These are phyloP conservation scores for Diatrype stigma DNA, from an alignment of 2,329 filamentous ascomycete genomes.

Conservation along the genomic window DNA sequence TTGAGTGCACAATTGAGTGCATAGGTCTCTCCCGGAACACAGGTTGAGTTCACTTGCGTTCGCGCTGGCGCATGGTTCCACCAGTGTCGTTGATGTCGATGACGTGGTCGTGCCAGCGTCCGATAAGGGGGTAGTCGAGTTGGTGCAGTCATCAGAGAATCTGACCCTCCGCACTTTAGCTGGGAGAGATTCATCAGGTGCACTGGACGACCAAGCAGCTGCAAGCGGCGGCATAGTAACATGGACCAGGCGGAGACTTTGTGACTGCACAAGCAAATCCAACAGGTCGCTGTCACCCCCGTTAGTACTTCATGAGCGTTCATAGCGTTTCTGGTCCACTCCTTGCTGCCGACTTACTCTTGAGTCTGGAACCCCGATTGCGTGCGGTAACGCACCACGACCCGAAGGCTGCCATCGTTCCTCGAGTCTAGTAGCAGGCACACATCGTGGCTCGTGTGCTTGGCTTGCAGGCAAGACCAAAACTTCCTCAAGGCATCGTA, in stretches of 20 bases:
- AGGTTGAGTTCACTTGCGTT: not conserved
- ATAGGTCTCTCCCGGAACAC: constrained; percentile 2
- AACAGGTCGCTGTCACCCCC: not conserved
- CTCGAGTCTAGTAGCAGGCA: constrained; percentile 4
- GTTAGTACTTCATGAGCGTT: not conserved
- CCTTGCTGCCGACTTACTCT: not conserved
- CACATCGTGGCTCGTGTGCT: constrained; percentile 9
- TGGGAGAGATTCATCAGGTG: not conserved
- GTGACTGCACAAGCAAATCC: constrained; percentile 6
- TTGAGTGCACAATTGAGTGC: constrained; percentile 5
- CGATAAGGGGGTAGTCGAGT: not conserved
- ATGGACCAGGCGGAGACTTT: constrained; percentile 3
- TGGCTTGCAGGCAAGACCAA: constrained; percentile 8
- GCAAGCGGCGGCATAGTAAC: constrained; percentile 1
- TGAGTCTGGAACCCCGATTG: not conserved
- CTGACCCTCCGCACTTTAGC: constrained; percentile 1
- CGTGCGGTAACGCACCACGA: constrained; percentile 5
- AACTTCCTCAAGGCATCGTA: constrained; percentile 6
- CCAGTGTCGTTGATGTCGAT: not conserved
- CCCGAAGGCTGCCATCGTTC: constrained; percentile 2
- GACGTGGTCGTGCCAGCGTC: not conserved
- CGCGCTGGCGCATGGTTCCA: not conserved
- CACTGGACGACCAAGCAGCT: not conserved
- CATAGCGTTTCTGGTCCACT: too few species aligned
- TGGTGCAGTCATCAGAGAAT: constrained; percentile 2